phyloP scores from a whole-genome alignment of 2,329 filamentous ascomycete genomes.

The Emergomyces orientalis region DNA sequence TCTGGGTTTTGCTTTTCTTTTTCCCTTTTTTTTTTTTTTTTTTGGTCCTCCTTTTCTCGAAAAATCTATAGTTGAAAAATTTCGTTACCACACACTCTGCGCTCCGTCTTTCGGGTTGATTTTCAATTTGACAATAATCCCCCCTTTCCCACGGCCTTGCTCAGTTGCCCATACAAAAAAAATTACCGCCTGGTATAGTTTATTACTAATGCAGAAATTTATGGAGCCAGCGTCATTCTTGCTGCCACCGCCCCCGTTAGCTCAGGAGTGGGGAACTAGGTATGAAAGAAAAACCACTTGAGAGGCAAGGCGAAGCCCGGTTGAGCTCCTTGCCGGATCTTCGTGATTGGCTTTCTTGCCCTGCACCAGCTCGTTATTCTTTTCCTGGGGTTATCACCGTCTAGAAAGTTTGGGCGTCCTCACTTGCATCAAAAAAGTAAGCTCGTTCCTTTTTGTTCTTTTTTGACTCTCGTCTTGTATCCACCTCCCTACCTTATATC shows the following conservation, averaged over 20 bases:
- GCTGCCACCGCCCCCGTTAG: neutral
- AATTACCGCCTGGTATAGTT: constrained; percentile 3
- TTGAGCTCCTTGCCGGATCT: neutral
- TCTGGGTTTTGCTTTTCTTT: too few relatives aligned
- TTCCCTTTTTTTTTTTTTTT: too few relatives aligned
- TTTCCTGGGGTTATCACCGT: constrained; percentile 2
- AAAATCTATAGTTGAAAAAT: too few relatives aligned
- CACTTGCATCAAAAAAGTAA: neutral
- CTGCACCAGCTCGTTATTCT: neutral
- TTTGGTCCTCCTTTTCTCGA: too few relatives aligned
- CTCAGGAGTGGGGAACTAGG: neutral
- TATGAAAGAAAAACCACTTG: neutral
- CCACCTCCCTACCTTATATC: neutral
- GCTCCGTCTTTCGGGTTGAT: neutral
- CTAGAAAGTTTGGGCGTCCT: too few relatives aligned
- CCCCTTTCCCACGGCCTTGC: neutral
- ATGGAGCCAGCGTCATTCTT: neutral
- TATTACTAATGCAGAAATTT: neutral
- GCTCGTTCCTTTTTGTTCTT: too few relatives aligned
- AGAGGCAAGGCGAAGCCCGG: neutral
- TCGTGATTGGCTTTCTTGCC: neutral
- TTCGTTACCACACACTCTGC: too few relatives aligned
- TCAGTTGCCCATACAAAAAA: neutral
- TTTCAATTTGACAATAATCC: neutral
- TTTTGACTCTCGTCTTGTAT: too few relatives aligned